A percentile compares a stretch with the other conserved stretches of the same genome.
phyloP scores from a whole-genome alignment of 192 early-diverging fungal species.

The Podila minutissima region DNA sequence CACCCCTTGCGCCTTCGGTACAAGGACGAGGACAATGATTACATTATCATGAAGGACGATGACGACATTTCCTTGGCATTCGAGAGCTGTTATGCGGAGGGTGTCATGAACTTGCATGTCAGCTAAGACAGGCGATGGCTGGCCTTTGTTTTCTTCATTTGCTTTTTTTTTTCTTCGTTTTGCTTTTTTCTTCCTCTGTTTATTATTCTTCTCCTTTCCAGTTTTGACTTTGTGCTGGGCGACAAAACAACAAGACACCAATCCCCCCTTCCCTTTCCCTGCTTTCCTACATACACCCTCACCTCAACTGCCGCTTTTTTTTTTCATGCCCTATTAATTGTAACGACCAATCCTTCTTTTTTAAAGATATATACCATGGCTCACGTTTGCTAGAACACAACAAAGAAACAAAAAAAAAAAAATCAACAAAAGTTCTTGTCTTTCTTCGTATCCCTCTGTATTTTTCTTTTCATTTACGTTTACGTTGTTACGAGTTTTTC shows the following conservation, averaged over 20 bases:
- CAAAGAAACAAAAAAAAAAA: not conserved
- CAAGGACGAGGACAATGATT: constrained; percentile 94
- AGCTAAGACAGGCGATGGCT: constrained; percentile 29
- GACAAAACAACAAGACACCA: too few species aligned
- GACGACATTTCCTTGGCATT: constrained; percentile 95
- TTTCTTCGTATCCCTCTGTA: too few species aligned
- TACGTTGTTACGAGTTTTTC: constrained; percentile 1
- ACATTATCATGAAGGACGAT: constrained; percentile 85
- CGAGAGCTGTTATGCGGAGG: constrained; percentile 65
- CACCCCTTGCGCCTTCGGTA: constrained; percentile 81
- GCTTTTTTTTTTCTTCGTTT: not conserved
- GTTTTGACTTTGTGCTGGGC: too few species aligned
- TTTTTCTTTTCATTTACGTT: constrained; percentile 1
- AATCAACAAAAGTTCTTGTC: not conserved
- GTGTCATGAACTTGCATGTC: constrained; percentile 65
- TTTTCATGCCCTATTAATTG: too few species aligned
- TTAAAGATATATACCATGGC: not conserved
- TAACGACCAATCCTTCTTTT: not conserved
- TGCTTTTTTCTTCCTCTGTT: too few species aligned
- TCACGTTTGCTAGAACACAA: not conserved
- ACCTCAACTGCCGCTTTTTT: too few species aligned
- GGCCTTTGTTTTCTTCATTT: not conserved
- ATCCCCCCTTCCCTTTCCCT: too few species aligned
- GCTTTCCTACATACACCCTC: too few species aligned
- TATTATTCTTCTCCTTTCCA: too few species aligned